Conservation (phyloP, 2,329 filamentous ascomycete genomes). For the Dactylellina drechsleri region DNA sequence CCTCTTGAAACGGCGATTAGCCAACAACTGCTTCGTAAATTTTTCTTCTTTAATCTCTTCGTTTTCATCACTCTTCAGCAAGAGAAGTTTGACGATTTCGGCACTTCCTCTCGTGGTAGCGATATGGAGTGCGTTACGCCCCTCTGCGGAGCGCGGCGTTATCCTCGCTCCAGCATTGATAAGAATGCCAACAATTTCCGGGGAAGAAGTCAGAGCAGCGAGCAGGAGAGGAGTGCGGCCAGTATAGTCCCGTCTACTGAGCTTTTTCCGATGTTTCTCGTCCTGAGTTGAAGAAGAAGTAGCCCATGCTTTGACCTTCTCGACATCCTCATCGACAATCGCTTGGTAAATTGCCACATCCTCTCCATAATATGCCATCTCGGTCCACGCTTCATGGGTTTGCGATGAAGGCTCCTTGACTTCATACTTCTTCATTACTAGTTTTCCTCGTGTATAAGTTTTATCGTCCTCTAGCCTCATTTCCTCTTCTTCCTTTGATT, state of each 20-base stretch:
- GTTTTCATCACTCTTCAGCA: constrained; percentile 78
- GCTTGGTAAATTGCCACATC: constrained; percentile 80
- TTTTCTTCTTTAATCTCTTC: constrained; percentile 74
- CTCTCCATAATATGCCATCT: constrained; percentile 87
- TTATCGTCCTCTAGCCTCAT: constrained; percentile 76
- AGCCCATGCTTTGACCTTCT: constrained; percentile 76
- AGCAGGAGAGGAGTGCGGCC: constrained; percentile 82
- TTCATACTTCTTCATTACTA: neutral
- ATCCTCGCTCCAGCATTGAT: constrained; percentile 78
- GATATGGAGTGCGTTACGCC: constrained; percentile 81
- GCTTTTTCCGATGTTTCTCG: constrained; percentile 73
- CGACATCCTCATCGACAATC: constrained; percentile 78
- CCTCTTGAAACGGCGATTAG: constrained; percentile 15
- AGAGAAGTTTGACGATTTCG: constrained; percentile 77
- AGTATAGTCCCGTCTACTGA: constrained; percentile 79
- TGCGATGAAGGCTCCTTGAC: constrained; percentile 58
- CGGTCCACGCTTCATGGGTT: constrained; percentile 25
- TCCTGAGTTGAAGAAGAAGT: constrained; percentile 65
- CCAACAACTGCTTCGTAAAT: constrained; percentile 63
- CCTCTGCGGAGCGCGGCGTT: constrained; percentile 78
- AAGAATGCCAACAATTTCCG: constrained; percentile 74
- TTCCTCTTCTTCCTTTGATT: constrained; percentile 76
- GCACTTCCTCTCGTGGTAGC: constrained; percentile 75
- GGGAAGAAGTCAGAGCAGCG: constrained; percentile 74
- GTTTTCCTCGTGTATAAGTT: constrained; percentile 74